Conservation (phyloP, 1,284 basidiomycete species). For the Ustilago trichophora region DNA sequence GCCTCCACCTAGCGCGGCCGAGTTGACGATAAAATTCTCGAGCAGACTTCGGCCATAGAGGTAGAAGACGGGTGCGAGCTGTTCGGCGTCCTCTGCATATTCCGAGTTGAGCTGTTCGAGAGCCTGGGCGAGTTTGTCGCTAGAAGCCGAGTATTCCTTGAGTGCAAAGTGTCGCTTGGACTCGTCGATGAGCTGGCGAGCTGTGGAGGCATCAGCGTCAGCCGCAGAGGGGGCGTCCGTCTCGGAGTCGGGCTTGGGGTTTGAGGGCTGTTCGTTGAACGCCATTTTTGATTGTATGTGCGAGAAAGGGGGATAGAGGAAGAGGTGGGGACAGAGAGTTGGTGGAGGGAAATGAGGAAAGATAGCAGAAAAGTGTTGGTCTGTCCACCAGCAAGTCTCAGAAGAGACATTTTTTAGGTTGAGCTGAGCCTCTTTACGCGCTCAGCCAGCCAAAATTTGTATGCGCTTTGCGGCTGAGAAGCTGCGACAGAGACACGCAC, state of each 20-base stretch:
- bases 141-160: conserved; percentile 52
- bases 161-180: conserved; percentile 56
- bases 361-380: no score
- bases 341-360: conserved; percentile 5
- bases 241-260: conserved; percentile 11
- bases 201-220: conserved; percentile 2
- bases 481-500: no score
- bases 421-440: no score
- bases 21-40: conserved; percentile 60
- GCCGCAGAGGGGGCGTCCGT: no score
- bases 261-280: conserved; percentile 42
- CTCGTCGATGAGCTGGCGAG: conserved; percentile 52
- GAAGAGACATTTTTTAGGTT: no score
- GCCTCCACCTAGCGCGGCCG: conserved; percentile 59
- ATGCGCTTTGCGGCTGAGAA: no score
- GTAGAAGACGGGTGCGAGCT: conserved; percentile 60
- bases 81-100: conserved; percentile 56
- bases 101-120: conserved; percentile 50
- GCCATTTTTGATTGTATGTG: conserved; percentile 19
- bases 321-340: background rate
- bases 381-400: no score
- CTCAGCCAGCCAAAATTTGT: no score
- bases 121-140: conserved; percentile 51
- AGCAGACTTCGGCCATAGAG: conserved; percentile 62
- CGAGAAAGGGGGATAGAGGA: background rate